phyloP scores from a whole-genome alignment of 2,329 filamentous ascomycete genomes.

The Fusarium graminum region DNA sequence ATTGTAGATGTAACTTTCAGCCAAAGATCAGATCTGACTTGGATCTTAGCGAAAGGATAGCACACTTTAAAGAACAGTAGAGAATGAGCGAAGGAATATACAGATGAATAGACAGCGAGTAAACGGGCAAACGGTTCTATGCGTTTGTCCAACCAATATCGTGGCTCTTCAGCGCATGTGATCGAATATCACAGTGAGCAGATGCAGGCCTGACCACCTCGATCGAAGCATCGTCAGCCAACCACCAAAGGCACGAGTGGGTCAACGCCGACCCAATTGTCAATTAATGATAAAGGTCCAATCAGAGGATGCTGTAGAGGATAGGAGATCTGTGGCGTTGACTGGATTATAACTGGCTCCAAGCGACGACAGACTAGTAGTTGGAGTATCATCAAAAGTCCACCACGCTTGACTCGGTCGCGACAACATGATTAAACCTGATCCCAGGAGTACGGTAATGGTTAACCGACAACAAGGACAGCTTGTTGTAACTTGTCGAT shows the following conservation, averaged over 20 bases:
- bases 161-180: slow-evolving; percentile 4
- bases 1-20: background rate
- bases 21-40: slow-evolving; percentile 22
- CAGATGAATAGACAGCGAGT: background rate
- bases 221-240: slow-evolving; percentile 3
- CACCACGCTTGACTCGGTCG: slow-evolving; percentile 39
- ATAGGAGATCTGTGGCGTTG: slow-evolving; percentile 29
- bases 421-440: slow-evolving; percentile 8
- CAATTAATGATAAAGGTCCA: slow-evolving; percentile 20
- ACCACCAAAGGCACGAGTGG: slow-evolving; percentile 11
- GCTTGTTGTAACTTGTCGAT: slow-evolving; percentile 20
- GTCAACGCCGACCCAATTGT: slow-evolving; percentile 8
- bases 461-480: slow-evolving; percentile 15
- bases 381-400: slow-evolving; percentile 1
- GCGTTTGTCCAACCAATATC: background rate
- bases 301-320: slow-evolving; percentile 14
- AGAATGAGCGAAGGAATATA: background rate
- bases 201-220: slow-evolving; percentile 32
- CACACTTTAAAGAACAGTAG: background rate
- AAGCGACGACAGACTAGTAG: slow-evolving; percentile 5
- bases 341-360: slow-evolving; percentile 18
- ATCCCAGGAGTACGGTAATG: slow-evolving; percentile 13
- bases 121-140: background rate
- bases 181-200: background rate
- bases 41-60: slow-evolving; percentile 25